Conservation (phyloP, 169 alveolate genomes). For the Sarcocystis neurona region DNA sequence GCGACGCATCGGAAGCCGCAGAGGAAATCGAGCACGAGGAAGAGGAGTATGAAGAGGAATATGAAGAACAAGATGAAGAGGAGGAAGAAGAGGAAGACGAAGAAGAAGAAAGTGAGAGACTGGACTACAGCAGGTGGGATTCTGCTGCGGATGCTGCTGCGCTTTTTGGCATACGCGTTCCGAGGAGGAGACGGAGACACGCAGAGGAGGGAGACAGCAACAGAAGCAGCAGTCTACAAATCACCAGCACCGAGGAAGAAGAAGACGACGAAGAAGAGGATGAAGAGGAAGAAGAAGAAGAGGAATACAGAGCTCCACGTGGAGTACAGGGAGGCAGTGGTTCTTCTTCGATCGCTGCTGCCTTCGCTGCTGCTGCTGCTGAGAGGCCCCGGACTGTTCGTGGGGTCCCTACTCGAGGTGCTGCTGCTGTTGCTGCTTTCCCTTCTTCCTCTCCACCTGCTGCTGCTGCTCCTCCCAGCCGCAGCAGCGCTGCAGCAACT, state of each 20-base stretch:
- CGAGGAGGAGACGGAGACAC: too few species aligned
- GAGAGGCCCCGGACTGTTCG: too few species aligned
- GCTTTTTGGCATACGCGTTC: not conserved
- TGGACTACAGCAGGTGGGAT: not conserved
- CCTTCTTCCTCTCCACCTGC: not conserved
- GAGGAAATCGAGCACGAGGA: not conserved
- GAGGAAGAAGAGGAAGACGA: not conserved
- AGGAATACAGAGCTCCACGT: too few species aligned
- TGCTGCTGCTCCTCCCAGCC: too few species aligned
- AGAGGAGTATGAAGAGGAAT: not conserved
- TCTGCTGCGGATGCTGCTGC: not conserved
- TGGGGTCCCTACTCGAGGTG: too few species aligned
- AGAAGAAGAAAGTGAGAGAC: not conserved
- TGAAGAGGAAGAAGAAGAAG: too few species aligned
- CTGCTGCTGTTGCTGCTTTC: not conserved
- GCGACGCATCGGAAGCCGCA: not conserved
- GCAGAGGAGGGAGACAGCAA: not conserved
- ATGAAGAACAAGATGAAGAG: not conserved
- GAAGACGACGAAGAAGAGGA: not conserved
- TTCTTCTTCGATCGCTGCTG: too few species aligned
- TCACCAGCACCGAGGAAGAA: not conserved
- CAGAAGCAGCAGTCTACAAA: not conserved
- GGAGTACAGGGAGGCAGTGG: too few species aligned
- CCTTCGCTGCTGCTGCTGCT: too few species aligned
- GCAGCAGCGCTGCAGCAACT: too few species aligned